These are phyloP conservation scores for Ceriops tagal DNA, from an alignment of 345 rosid species.

Conservation along the genomic window DNA sequence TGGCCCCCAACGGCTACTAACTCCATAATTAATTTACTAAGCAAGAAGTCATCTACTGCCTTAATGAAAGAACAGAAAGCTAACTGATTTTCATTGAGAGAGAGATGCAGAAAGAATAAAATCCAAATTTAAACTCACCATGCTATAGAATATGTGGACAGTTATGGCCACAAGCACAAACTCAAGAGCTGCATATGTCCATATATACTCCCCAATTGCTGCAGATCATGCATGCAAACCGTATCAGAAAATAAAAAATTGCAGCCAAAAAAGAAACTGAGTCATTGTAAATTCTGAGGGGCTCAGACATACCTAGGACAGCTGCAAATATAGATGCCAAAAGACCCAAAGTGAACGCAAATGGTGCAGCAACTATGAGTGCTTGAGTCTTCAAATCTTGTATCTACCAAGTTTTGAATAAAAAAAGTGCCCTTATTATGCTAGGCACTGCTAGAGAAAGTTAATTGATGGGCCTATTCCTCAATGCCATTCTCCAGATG, in stretches of 20 bases:
- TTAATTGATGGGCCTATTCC: no score
- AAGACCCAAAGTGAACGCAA: conserved; percentile 68
- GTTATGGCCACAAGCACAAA: conserved; percentile 68
- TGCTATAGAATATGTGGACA: conserved; percentile 51
- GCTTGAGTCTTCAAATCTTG: conserved; percentile 66
- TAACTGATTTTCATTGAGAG: no score
- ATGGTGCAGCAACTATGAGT: conserved; percentile 71
- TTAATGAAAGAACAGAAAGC: no score
- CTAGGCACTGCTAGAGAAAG: no score
- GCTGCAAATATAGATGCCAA: conserved; percentile 69
- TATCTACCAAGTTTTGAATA: conserved; percentile 40
- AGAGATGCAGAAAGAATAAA: no score
- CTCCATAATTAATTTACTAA: background rate
- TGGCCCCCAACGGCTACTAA: background rate
- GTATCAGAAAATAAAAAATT: background rate
- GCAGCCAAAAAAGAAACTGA: background rate
- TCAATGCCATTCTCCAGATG: no score
- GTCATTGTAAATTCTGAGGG: background rate
- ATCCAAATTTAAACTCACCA: conserved; percentile 41
- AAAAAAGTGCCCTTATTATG: background rate
- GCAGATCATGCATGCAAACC: conserved; percentile 21
- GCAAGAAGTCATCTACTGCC: background rate
- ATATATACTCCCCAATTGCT: conserved; percentile 81
- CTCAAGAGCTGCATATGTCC: conserved; percentile 92
- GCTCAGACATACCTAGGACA: conserved; percentile 55